Percentiles rank a stretch among this genome's conserved stretches.
These are phyloP conservation scores for Zangia roseola DNA, from an alignment of 768 basidiomycete species.

Conservation along the genomic window DNA sequence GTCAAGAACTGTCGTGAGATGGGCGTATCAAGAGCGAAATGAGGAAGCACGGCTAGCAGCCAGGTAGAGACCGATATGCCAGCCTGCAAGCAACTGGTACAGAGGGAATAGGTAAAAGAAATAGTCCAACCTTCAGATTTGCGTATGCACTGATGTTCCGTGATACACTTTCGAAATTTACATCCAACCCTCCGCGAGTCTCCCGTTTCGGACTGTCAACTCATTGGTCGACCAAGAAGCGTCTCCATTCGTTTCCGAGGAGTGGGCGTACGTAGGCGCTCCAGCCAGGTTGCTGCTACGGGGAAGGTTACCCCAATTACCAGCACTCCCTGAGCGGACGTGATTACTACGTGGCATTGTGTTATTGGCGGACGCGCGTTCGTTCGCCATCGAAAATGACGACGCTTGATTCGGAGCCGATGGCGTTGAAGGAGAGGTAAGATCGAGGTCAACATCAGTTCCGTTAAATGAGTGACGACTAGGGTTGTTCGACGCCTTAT, in stretches of 20 bases:
- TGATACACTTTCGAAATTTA: conserved; percentile 15
- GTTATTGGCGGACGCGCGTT: conserved; percentile 36
- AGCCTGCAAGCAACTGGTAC: conserved; percentile 5
- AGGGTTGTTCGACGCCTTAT: conserved; percentile 45
- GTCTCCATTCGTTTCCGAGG: conserved; percentile 51
- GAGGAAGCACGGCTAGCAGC: conserved; percentile 14
- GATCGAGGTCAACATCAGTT: conserved; percentile 60
- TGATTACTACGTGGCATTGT: conserved; percentile 54
- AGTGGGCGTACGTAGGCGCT: conserved; percentile 52
- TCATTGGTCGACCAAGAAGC: conserved; percentile 62
- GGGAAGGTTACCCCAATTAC: conserved; percentile 70
- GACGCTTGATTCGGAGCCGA: conserved; percentile 45
- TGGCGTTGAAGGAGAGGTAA: conserved; percentile 54
- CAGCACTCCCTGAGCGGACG: conserved; percentile 75
- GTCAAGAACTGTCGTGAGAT: conserved; percentile 36
- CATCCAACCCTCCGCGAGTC: conserved; percentile 54
- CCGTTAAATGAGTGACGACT: conserved; percentile 78
- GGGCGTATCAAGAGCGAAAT: conserved; percentile 24
- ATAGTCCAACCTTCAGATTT: conserved; percentile 40
- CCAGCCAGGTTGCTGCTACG: conserved; percentile 52
- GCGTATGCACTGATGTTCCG: conserved; percentile 1
- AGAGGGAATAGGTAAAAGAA: conserved; percentile 13
- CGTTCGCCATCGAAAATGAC: conserved; percentile 38
- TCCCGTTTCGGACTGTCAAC: conserved; percentile 46
- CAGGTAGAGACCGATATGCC: conserved; percentile 8